Conservation (phyloP, 2,329 filamentous ascomycete genomes). For the Claviceps sp. region DNA sequence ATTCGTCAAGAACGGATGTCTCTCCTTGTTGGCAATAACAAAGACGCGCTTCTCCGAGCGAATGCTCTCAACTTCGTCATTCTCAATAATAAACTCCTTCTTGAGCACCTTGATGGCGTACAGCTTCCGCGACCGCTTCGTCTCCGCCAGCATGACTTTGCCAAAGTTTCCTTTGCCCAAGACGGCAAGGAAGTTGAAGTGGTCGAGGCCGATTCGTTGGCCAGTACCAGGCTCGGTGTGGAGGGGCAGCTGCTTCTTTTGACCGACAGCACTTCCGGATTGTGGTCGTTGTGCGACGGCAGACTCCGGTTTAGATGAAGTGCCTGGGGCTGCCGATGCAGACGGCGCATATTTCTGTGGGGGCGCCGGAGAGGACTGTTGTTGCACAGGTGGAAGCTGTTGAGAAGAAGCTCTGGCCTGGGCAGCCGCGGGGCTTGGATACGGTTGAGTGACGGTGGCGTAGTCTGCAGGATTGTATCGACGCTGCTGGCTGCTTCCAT, state of each 20-base stretch:
- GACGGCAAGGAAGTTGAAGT: slow-evolving; percentile 98
- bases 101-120: slow-evolving; percentile 99
- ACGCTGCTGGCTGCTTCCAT: slow-evolving; percentile 26
- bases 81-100: slow-evolving; percentile 99
- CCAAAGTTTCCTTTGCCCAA: slow-evolving; percentile 98
- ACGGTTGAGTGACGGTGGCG: slow-evolving; percentile 42
- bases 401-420: slow-evolving; percentile 19
- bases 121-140: slow-evolving; percentile 78
- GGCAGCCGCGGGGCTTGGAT: slow-evolving; percentile 19
- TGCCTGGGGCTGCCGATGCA: slow-evolving; percentile 12
- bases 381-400: slow-evolving; percentile 11
- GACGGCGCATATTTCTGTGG: slow-evolving; percentile 25
- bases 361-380: slow-evolving; percentile 19
- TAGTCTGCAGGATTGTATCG: slow-evolving; percentile 72
- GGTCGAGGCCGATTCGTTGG: slow-evolving; percentile 82
- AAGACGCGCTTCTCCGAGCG: slow-evolving; percentile 97
- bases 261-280: slow-evolving; percentile 18
- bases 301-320: slow-evolving; percentile 24
- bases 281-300: slow-evolving; percentile 19
- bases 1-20: slow-evolving; percentile 89
- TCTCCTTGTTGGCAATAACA: slow-evolving; percentile 90
- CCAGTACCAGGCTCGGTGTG: slow-evolving; percentile 62
- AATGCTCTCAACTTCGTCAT: slow-evolving; percentile 96
- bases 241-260: slow-evolving; percentile 50
- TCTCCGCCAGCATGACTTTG: slow-evolving; percentile 98